Conservation (phyloP, 805 yeast genomes). For the Lachancea waltii region DNA sequence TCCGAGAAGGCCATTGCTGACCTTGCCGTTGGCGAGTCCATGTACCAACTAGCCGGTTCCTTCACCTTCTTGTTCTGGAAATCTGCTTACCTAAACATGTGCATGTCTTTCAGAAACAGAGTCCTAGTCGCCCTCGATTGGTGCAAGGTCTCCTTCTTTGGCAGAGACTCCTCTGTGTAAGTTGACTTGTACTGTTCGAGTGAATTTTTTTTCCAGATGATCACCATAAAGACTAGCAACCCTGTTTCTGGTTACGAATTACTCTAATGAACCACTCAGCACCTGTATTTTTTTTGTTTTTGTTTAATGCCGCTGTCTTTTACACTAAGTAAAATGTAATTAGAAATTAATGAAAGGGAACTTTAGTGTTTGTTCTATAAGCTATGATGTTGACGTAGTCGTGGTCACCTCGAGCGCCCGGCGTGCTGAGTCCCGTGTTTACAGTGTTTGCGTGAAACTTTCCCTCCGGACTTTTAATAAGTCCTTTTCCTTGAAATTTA, state of each 20-base stretch:
- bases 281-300: background rate
- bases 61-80: constrained; percentile 92
- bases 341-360: background rate
- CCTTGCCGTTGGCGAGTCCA: constrained; percentile 67
- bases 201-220: no score
- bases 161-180: constrained; percentile 63
- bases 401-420: no score
- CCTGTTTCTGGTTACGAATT: no score
- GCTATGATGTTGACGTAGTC: no score
- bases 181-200: background rate
- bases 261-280: background rate
- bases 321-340: background rate
- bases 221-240: no score
- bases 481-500: no score
- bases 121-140: constrained; percentile 81
- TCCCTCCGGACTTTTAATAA: no score
- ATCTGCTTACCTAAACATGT: constrained; percentile 88
- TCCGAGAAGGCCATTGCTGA: constrained; percentile 92
- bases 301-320: background rate
- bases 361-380: no score
- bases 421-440: no score
- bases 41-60: constrained; percentile 76
- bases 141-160: constrained; percentile 80
- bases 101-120: constrained; percentile 83
- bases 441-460: no score